Evolutionary conservation across 352 stramenopile genomes (phyloP).

Genomic region (Phytophthora sansomeana): DNA sequence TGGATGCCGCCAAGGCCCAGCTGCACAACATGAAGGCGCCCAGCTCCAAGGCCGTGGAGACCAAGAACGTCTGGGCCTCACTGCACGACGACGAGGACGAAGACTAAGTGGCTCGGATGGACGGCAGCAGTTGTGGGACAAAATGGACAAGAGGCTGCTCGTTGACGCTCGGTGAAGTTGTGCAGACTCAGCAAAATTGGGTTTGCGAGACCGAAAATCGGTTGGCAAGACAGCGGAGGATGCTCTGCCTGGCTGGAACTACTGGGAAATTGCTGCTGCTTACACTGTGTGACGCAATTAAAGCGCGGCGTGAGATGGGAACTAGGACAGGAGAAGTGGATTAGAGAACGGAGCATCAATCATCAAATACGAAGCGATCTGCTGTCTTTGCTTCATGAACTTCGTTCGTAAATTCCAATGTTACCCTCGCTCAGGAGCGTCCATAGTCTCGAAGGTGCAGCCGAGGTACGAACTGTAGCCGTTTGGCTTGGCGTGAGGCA

Average conservation of each 20-base stretch:
- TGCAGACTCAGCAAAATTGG: background rate
- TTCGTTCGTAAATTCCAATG: background rate
- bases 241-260: slow-evolving; percentile 11
- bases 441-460: slow-evolving; percentile 52
- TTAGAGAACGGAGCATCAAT: slow-evolving; percentile 27
- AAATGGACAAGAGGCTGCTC: slow-evolving; percentile 3
- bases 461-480: slow-evolving; percentile 73
- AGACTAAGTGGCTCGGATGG: slow-evolving; percentile 38
- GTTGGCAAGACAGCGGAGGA: slow-evolving; percentile 1
- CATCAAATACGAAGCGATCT: slow-evolving; percentile 26
- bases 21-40: slow-evolving; percentile 75
- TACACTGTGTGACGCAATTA: slow-evolving; percentile 12
- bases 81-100: slow-evolving; percentile 73
- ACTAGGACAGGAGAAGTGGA: slow-evolving; percentile 16
- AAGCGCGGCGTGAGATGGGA: slow-evolving; percentile 8
- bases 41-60: slow-evolving; percentile 63
- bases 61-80: slow-evolving; percentile 79
- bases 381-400: slow-evolving; percentile 18
- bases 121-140: background rate
- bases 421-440: slow-evolving; percentile 27
- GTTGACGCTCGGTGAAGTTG: background rate
- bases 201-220: background rate
- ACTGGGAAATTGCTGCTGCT: slow-evolving; percentile 21
- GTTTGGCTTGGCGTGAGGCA: slow-evolving; percentile 46
- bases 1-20: slow-evolving; percentile 54